Evolutionary conservation across 2,329 filamentous ascomycete species (phyloP).

Genomic region (Cordyceps cicadae): DNA sequence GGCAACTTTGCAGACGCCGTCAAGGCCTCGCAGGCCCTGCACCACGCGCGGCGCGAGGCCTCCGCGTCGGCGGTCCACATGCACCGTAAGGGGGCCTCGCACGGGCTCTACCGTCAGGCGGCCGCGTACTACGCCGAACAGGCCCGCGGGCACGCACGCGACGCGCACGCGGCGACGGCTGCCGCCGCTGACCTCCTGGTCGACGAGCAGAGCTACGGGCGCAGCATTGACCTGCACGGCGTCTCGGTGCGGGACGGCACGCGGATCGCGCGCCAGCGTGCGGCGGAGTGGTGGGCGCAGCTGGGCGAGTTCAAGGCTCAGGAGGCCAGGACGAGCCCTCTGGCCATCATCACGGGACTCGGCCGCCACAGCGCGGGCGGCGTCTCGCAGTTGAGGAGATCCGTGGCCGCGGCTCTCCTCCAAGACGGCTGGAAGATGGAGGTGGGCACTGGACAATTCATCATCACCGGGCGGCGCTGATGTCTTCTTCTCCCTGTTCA

Average conservation of each 20-base stretch:
- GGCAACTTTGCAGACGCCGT: constrained; percentile 22
- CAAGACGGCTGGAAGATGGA: constrained; percentile 79
- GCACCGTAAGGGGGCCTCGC: constrained; percentile 49
- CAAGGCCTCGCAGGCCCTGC: constrained; percentile 20
- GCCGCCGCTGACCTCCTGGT: constrained; percentile 64
- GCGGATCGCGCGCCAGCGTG: constrained; percentile 61
- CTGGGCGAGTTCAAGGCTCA: constrained; percentile 56
- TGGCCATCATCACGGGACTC: constrained; percentile 71
- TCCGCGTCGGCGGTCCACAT: constrained; percentile 32
- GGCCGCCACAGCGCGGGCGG: constrained; percentile 74
- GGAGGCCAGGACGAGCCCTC: constrained; percentile 43
- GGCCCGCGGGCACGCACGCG: constrained; percentile 54
- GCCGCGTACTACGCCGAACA: constrained; percentile 68
- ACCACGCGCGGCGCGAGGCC: constrained; percentile 25
- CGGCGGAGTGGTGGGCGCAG: constrained; percentile 66
- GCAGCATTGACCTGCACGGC: constrained; percentile 71
- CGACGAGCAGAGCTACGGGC: constrained; percentile 52
- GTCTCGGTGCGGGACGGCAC: constrained; percentile 74
- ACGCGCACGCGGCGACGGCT: constrained; percentile 51
- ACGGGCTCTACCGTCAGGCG: constrained; percentile 65
- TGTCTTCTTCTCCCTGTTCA: neutral
- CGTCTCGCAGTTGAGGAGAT: constrained; percentile 65
- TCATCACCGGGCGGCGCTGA: constrained; percentile 53
- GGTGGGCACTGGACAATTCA: constrained; percentile 59
- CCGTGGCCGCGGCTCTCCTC: constrained; percentile 67